A percentile compares a stretch with the other conserved stretches of the same genome.
phyloP scores from a whole-genome alignment of 2,329 filamentous ascomycete genomes.

The Fusarium udum region DNA sequence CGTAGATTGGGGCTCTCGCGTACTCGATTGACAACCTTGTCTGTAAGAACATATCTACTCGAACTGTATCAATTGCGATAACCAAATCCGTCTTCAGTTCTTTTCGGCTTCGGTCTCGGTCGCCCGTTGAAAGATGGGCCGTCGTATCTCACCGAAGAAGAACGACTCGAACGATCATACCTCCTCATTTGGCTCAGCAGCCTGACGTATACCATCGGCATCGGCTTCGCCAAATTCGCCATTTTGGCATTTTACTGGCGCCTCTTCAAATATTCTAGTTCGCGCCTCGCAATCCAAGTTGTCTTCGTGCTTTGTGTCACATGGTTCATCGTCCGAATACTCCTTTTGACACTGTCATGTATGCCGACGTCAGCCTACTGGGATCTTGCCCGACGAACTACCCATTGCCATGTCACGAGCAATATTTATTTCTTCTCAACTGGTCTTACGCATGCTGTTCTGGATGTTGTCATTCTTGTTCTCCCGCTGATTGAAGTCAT shows the following conservation, averaged over 20 bases:
- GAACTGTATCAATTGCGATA: background rate
- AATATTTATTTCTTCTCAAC: constrained; percentile 46
- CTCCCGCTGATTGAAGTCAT: constrained; percentile 46
- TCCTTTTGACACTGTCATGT: constrained; percentile 47
- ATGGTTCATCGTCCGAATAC: constrained; percentile 43
- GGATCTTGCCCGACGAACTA: constrained; percentile 39
- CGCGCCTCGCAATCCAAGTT: constrained; percentile 41
- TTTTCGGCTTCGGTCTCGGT: constrained; percentile 15
- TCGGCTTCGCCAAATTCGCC: constrained; percentile 43
- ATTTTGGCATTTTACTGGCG: constrained; percentile 45
- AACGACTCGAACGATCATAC: constrained; percentile 17
- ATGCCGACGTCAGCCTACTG: constrained; percentile 47
- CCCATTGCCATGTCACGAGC: constrained; percentile 44
- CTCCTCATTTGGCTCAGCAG: constrained; percentile 40
- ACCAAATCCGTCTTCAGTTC: background rate
- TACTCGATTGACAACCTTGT: constrained; percentile 18
- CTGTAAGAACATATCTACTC: background rate
- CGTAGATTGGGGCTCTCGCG: constrained; percentile 7
- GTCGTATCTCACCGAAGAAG: background rate
- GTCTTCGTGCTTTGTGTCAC: constrained; percentile 26
- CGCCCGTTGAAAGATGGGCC: constrained; percentile 18
- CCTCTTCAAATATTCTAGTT: constrained; percentile 41
- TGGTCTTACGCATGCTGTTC: constrained; percentile 41
- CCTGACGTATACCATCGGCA: constrained; percentile 37
- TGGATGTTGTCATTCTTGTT: constrained; percentile 46